phyloP scores from a whole-genome alignment of 306 rosid genomes.

The Trifolium fragiferum region DNA sequence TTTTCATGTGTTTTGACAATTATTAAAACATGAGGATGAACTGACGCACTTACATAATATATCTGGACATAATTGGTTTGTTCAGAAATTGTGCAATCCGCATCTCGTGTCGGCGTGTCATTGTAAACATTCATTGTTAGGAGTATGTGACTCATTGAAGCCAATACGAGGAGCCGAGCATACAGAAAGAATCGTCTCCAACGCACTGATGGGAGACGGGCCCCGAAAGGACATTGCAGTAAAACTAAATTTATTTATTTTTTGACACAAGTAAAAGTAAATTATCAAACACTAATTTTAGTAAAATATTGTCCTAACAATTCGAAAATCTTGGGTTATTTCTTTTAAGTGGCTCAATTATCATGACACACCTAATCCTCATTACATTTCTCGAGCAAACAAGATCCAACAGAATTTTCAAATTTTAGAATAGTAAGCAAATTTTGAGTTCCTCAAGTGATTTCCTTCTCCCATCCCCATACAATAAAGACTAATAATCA shows the following conservation, averaged over 20 bases:
- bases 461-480: slow-evolving; percentile 22
- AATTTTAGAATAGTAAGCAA: slow-evolving; percentile 8
- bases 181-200: too few species aligned
- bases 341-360: not conserved
- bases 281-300: not conserved
- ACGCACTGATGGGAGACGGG: too few species aligned
- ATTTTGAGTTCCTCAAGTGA: slow-evolving; percentile 23
- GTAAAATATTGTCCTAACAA: not conserved
- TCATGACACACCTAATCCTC: not conserved
- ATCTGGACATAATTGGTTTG: too few species aligned
- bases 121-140: not conserved
- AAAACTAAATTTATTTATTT: too few species aligned
- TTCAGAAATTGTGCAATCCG: too few species aligned
- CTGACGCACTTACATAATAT: too few species aligned
- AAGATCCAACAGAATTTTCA: not conserved
- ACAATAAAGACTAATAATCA: slow-evolving; percentile 10
- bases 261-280: not conserved
- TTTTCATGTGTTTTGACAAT: too few species aligned
- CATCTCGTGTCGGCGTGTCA: not conserved
- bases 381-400: not conserved
- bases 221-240: too few species aligned
- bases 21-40: too few species aligned
- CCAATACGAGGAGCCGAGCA: too few species aligned
- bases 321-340: not conserved
- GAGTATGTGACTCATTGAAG: not conserved